Conservation (phyloP, 371 early-diverging fungal species). For the Syncephalastrum monosporum region DNA sequence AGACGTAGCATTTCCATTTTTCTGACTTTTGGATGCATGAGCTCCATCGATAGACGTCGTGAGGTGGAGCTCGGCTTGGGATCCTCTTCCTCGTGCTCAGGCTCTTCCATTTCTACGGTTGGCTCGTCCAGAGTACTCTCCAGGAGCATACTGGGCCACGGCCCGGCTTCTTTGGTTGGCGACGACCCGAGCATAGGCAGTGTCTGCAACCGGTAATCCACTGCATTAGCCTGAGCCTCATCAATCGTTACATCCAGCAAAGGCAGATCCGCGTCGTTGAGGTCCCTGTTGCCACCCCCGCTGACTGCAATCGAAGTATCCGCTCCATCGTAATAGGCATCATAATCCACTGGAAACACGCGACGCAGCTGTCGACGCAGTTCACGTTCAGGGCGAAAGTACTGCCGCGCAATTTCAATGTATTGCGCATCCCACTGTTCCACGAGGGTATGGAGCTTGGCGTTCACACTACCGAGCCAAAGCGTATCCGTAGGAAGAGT, state of each 20-base stretch:
- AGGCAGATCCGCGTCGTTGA: conserved; percentile 41
- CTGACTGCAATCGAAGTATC: not conserved
- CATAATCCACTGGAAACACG: conserved; percentile 12
- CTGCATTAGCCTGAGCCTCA: conserved; percentile 1
- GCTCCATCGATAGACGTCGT: conserved; percentile 56
- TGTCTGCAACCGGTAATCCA: too few species aligned
- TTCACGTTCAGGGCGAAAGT: conserved; percentile 76
- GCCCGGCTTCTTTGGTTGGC: not conserved
- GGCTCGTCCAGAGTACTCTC: conserved; percentile 24
- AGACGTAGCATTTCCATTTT: too few species aligned
- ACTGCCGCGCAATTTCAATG: conserved; percentile 67
- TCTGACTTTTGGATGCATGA: conserved; percentile 40
- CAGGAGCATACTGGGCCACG: conserved; percentile 8
- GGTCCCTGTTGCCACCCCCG: conserved; percentile 33
- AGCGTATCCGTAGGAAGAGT: conserved; percentile 78
- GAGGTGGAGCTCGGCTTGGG: too few species aligned
- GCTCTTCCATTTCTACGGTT: conserved; percentile 15
- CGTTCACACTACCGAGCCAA: conserved; percentile 73
- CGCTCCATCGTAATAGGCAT: conserved; percentile 15
- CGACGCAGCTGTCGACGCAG: conserved; percentile 44
- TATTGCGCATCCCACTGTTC: conserved; percentile 83
- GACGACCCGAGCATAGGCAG: not conserved
- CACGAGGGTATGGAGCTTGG: conserved; percentile 75
- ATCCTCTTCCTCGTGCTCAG: too few species aligned
- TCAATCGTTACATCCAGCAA: conserved; percentile 41